These are phyloP conservation scores for Penicillium sp. DNA, from an alignment of 2,329 filamentous ascomycete species.

Conservation along the genomic window DNA sequence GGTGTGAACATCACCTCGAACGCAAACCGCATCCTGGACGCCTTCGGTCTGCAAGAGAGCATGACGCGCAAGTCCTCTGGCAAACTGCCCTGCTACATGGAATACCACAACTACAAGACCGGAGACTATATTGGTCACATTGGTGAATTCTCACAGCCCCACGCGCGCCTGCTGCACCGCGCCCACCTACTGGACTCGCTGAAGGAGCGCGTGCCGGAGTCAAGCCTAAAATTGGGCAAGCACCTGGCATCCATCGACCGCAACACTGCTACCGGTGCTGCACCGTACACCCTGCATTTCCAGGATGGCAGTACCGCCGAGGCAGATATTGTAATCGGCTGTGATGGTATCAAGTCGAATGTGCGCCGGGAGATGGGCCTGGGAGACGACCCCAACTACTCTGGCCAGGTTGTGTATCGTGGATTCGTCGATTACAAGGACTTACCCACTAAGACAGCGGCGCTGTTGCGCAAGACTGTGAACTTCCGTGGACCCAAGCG, in stretches of 20 bases:
- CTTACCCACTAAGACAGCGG: slow-evolving; percentile 30
- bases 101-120: slow-evolving; percentile 31
- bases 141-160: slow-evolving; percentile 29
- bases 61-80: slow-evolving; percentile 38
- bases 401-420: slow-evolving; percentile 41
- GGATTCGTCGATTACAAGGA: slow-evolving; percentile 39
- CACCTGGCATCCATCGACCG: slow-evolving; percentile 25
- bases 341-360: slow-evolving; percentile 52
- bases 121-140: slow-evolving; percentile 34
- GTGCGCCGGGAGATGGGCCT: slow-evolving; percentile 39
- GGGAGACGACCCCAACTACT: slow-evolving; percentile 34
- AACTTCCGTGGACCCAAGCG: slow-evolving; percentile 36
- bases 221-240: slow-evolving; percentile 30
- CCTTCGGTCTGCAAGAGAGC: slow-evolving; percentile 33
- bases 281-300: slow-evolving; percentile 42
- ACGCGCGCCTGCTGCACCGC: slow-evolving; percentile 31
- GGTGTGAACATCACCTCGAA: slow-evolving; percentile 43
- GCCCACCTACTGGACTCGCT: slow-evolving; percentile 39
- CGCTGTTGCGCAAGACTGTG: slow-evolving; percentile 34
- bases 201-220: slow-evolving; percentile 32
- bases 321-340: slow-evolving; percentile 48
- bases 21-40: slow-evolving; percentile 34
- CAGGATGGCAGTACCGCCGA: slow-evolving; percentile 45
- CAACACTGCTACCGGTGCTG: slow-evolving; percentile 16
- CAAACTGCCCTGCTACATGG: slow-evolving; percentile 34